These are phyloP conservation scores for Pichia sp. DNA, from an alignment of 1,139 yeast genomes.

Conservation along the genomic window DNA sequence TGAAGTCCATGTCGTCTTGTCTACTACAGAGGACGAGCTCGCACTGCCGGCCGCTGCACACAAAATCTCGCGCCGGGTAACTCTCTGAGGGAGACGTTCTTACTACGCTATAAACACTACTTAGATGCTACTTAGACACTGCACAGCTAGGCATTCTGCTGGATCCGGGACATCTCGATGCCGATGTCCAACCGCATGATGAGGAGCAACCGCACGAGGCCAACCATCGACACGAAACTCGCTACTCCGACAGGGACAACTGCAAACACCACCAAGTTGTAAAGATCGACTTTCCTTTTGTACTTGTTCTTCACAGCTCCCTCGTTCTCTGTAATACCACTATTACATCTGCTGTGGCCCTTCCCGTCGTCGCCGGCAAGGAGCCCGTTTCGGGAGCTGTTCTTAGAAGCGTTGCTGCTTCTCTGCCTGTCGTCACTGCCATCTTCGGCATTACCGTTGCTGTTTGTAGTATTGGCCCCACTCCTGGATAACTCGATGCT, in stretches of 20 bases:
- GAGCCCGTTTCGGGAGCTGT: too few species aligned
- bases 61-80: too few species aligned
- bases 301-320: conserved; percentile 35
- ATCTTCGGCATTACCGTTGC: neutral
- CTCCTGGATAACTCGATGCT: neutral
- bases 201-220: conserved; percentile 68
- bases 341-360: conserved; percentile 3
- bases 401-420: too few species aligned
- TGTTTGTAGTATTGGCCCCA: neutral
- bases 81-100: too few species aligned
- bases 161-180: conserved; percentile 19
- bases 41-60: too few species aligned
- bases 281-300: conserved; percentile 69
- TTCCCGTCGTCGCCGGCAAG: neutral
- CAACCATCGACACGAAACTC: conserved; percentile 89
- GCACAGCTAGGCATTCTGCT: conserved; percentile 5
- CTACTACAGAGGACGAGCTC: too few species aligned
- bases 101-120: too few species aligned
- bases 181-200: conserved; percentile 75
- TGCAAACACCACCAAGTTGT: conserved; percentile 90
- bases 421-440: too few species aligned
- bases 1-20: too few species aligned
- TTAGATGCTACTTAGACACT: neutral
- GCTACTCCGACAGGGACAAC: conserved; percentile 97
- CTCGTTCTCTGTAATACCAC: conserved; percentile 7